phyloP scores from a whole-genome alignment of 805 yeast species.

The Candida qinlingensis region DNA sequence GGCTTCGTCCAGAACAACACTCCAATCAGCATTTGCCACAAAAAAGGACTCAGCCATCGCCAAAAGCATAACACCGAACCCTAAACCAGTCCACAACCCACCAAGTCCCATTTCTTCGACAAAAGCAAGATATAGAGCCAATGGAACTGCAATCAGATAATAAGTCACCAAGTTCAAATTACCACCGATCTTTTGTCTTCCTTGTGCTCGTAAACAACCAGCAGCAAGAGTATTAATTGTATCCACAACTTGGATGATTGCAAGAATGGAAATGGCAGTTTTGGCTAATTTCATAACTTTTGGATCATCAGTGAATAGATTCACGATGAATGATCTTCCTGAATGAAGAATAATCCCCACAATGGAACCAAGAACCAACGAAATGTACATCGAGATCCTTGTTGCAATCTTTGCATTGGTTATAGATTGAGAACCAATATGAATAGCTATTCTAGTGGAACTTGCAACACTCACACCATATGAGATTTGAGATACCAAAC shows the following conservation, averaged over 20 bases:
- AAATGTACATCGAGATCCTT: conserved; percentile 30
- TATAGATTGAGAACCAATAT: conserved; percentile 48
- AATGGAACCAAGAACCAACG: conserved; percentile 29
- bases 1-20: too few relatives aligned
- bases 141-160: conserved; percentile 59
- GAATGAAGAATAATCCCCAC: conserved; percentile 41
- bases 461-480: conserved; percentile 73
- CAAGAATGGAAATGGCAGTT: conserved; percentile 38
- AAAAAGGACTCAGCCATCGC: conserved; percentile 19
- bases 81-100: conserved; percentile 71
- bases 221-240: conserved; percentile 58
- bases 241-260: conserved; percentile 60
- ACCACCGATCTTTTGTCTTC: conserved; percentile 65
- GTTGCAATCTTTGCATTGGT: conserved; percentile 41
- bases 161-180: conserved; percentile 53
- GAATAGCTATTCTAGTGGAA: conserved; percentile 73
- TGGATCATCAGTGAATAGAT: conserved; percentile 48
- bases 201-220: conserved; percentile 73
- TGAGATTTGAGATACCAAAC: conserved; percentile 66
- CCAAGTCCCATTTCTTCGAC: conserved; percentile 32
- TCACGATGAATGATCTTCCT: conserved; percentile 30
- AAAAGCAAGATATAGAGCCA: conserved; percentile 33
- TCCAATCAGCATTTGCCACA: too few relatives aligned
- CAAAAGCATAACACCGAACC: conserved; percentile 42
- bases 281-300: conserved; percentile 42